These are phyloP conservation scores for Urostyla sp. DNA, from an alignment of 73 alveolate species.

Conservation along the genomic window DNA sequence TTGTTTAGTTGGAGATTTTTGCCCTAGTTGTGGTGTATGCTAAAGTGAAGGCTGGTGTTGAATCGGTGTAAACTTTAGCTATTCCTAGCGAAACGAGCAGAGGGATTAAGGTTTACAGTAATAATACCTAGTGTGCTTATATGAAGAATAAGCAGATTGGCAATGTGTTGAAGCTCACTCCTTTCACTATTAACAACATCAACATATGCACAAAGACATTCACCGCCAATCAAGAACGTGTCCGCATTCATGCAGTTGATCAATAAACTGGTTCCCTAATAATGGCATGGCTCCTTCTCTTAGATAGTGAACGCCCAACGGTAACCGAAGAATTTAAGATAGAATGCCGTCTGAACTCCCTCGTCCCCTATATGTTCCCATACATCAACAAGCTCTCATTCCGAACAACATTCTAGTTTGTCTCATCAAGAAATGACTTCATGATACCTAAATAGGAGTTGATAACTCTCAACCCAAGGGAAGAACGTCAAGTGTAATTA, in stretches of 20 bases:
- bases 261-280: not conserved
- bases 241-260: slow-evolving; percentile 52
- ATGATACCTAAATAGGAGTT: slow-evolving; percentile 8
- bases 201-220: slow-evolving; percentile 40
- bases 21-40: slow-evolving; percentile 65
- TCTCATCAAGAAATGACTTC: slow-evolving; percentile 54
- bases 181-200: slow-evolving; percentile 41
- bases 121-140: slow-evolving; percentile 42
- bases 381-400: slow-evolving; percentile 55
- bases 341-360: not conserved
- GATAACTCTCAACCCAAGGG: slow-evolving; percentile 46
- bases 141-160: not conserved
- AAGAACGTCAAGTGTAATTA: slow-evolving; percentile 22
- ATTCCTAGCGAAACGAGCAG: slow-evolving; percentile 78
- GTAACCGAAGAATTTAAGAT: slow-evolving; percentile 38
- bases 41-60: slow-evolving; percentile 67
- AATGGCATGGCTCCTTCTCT: slow-evolving; percentile 57
- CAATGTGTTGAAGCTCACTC: slow-evolving; percentile 14
- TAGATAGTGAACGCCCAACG: slow-evolving; percentile 59
- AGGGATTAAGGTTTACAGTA: slow-evolving; percentile 30
- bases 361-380: slow-evolving; percentile 17
- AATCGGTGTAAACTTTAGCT: slow-evolving; percentile 36
- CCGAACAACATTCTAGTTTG: slow-evolving; percentile 61
- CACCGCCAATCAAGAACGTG: slow-evolving; percentile 23
- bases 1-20: slow-evolving; percentile 50